phyloP scores from a whole-genome alignment of 106 monocot genomes.

The Amphibolis antarctica region DNA sequence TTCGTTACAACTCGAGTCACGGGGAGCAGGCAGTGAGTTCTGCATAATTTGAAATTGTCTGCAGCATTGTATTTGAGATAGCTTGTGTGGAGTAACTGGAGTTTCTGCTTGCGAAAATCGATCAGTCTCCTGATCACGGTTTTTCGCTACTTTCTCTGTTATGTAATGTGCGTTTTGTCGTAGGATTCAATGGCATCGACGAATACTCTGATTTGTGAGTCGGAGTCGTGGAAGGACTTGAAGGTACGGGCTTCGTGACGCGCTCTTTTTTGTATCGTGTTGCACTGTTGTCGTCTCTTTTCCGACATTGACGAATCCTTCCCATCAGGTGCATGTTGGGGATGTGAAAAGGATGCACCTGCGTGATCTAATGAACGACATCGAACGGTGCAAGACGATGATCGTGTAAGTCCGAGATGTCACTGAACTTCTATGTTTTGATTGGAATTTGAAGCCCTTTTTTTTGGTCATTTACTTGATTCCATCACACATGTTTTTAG shows the following conservation, averaged over 20 bases:
- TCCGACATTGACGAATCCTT: neutral
- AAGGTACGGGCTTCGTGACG: conserved; percentile 33
- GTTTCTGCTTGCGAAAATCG: no score
- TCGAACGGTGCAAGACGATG: conserved; percentile 83
- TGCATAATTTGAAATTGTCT: no score
- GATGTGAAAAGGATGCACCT: conserved; percentile 70
- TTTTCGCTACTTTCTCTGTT: neutral
- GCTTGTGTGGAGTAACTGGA: no score
- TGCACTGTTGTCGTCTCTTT: neutral
- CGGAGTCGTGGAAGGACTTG: conserved; percentile 70
- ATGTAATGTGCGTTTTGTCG: neutral
- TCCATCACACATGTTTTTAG: conserved; percentile 11
- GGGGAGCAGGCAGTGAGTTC: no score
- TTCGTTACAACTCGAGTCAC: no score
- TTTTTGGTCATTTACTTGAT: neutral
- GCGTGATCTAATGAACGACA: conserved; percentile 62
- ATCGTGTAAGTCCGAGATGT: conserved; percentile 41
- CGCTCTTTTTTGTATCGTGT: no score
- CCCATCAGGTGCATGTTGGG: conserved; percentile 45
- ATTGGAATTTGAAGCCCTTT: neutral
- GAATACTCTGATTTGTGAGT: conserved; percentile 56
- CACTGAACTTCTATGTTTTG: neutral
- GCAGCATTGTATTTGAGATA: no score
- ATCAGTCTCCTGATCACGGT: no score
- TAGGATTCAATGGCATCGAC: conserved; percentile 45